Evolutionary conservation across 257 asterid species (phyloP).

Genomic region (Solanum raphanifolium): DNA sequence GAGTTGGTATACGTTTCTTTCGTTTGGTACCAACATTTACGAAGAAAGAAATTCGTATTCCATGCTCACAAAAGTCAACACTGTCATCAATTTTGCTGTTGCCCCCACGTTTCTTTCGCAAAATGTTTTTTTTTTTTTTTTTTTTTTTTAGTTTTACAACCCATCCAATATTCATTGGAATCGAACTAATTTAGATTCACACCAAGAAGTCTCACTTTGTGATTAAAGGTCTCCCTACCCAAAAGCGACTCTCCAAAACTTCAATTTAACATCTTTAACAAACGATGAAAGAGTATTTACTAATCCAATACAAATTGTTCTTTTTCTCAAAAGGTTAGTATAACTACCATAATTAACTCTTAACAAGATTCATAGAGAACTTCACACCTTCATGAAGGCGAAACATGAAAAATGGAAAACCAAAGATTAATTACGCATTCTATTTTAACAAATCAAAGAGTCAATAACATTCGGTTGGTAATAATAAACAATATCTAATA

Average conservation of each 20-base stretch:
- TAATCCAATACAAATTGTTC: not conserved
- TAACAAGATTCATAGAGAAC: not conserved
- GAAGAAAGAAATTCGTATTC: not conserved
- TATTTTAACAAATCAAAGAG: not conserved
- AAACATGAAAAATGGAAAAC: not conserved
- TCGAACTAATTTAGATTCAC: not conserved
- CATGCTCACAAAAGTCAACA: not conserved
- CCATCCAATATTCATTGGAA: no score
- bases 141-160: not conserved
- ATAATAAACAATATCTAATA: not conserved
- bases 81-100: not conserved
- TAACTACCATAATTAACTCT: not conserved
- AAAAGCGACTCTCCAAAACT: not conserved
- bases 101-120: not conserved
- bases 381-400: not conserved
- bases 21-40: not conserved
- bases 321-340: not conserved
- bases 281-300: not conserved
- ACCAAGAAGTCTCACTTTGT: not conserved
- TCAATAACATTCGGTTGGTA: not conserved
- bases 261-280: no score
- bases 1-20: not conserved
- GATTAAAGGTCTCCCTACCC: no score
- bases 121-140: not conserved
- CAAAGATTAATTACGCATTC: not conserved